A percentile compares a stretch with the other conserved stretches of the same genome.
Evolutionary conservation across 352 stramenopile genomes (phyloP).

Genomic region (Nothophytophthora sp.): DNA sequence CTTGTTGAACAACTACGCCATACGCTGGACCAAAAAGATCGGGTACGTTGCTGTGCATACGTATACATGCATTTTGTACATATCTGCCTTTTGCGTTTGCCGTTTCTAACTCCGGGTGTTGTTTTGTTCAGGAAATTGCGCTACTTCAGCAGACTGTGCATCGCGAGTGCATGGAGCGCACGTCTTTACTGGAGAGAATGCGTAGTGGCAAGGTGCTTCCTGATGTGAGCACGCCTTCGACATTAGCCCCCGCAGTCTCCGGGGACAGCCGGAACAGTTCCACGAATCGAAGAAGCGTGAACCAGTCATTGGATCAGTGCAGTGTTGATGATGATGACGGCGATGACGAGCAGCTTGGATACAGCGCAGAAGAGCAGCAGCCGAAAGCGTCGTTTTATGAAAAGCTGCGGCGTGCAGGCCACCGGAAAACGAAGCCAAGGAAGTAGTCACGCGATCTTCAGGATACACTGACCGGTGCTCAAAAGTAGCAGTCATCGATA

Average conservation of each 20-base stretch:
- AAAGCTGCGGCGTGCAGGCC: conserved; percentile 60
- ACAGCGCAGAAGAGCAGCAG: conserved; percentile 9
- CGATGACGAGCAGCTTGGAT: conserved; percentile 13
- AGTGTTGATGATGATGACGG: conserved; percentile 21
- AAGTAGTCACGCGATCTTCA: conserved; percentile 19
- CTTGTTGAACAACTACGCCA: conserved; percentile 40
- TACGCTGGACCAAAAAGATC: conserved; percentile 54
- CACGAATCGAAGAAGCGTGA: conserved; percentile 2
- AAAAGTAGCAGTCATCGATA: conserved; percentile 34
- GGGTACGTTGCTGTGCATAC: conserved; percentile 29
- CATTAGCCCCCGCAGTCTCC: neutral
- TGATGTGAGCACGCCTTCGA: conserved; percentile 27
- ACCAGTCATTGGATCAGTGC: conserved; percentile 1
- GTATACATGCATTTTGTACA: neutral
- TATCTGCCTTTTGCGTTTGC: neutral
- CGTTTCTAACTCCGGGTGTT: neutral
- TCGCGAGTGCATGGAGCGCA: conserved; percentile 81
- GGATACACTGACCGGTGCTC: neutral
- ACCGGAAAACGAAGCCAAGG: conserved; percentile 50
- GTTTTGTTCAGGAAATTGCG: conserved; percentile 54
- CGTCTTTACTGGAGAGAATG: conserved; percentile 75
- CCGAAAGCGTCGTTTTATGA: conserved; percentile 76
- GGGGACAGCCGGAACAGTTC: neutral
- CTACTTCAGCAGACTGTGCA: conserved; percentile 83
- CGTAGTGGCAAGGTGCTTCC: conserved; percentile 66